Percentiles rank a stretch among this genome's conserved stretches.
Conservation (phyloP, 108 stramenopile genomes). For the Ochromonas danica region DNA sequence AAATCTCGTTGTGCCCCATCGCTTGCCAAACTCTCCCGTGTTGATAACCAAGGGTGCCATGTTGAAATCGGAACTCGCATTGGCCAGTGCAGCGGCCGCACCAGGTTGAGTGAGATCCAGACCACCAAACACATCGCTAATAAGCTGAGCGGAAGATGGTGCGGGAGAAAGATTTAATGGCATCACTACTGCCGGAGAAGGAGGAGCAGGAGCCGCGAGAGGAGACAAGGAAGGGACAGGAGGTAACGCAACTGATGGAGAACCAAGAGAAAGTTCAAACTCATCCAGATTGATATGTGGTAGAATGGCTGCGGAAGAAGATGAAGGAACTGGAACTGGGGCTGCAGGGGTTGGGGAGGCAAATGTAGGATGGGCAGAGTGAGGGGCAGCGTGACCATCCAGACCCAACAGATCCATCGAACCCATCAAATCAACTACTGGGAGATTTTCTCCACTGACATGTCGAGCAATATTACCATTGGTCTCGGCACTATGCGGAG, state of each 20-base stretch:
- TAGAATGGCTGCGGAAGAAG: neutral
- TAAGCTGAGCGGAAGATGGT: neutral
- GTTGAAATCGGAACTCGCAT: conserved; percentile 64
- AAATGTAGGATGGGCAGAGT: no score
- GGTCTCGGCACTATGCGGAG: neutral
- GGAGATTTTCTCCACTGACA: no score
- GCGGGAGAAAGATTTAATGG: no score
- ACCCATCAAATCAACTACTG: no score
- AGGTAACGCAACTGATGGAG: no score
- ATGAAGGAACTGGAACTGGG: neutral
- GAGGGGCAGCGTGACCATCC: neutral
- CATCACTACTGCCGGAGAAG: neutral
- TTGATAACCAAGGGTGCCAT: conserved; percentile 66
- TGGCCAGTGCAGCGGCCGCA: conserved; percentile 51
- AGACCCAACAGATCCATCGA: conserved; percentile 66
- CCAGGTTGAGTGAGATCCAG: conserved; percentile 64
- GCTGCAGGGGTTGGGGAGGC: neutral
- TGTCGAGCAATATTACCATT: neutral
- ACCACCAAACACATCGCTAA: conserved; percentile 70
- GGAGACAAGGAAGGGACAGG: neutral
- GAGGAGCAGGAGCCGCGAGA: neutral
- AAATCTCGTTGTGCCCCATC: conserved; percentile 71
- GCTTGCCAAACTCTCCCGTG: conserved; percentile 81
- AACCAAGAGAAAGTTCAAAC: no score
- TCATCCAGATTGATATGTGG: no score